Base-by-base conservation (phyloP, 2,329 filamentous ascomycete species). In the Dendryphion nanum region DNA sequence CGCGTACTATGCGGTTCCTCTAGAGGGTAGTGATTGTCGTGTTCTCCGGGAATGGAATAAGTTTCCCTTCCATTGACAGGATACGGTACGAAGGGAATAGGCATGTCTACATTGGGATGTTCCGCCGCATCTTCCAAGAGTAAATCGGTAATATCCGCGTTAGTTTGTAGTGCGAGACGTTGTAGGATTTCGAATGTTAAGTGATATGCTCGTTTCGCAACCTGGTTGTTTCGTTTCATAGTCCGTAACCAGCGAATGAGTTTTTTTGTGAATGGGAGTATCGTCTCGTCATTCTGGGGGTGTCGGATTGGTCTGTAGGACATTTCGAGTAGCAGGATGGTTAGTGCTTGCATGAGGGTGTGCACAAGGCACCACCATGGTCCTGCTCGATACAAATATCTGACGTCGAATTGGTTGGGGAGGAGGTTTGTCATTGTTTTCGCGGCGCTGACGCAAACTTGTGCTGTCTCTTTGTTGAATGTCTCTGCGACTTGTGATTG, bases 291-390 rank as follows among this genome's bases (percentile, higher is more conserved):
- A 26, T 10, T 10, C n/a, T 10, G 10, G 10, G 10, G 10, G 10
- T 10, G n/a, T 10, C 2, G n/a, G 10, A 3, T 26, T 3, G 13
- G 13, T 17, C 50, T 36, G 32, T 59, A 54, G 1, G 60, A 58
- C n/a, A 69, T 33, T 40, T 67, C 66, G 7, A 64, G 50, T 31
- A 68, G 51, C 12, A 69, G 42, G 8, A 69, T 49, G 2, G 59
- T 53, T 2, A 59, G 48, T 2, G 64, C 60, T 45, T 70, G 66
- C 53, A 68, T 64, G 12, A 70, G 24, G 13, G 43, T 51, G 35
- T 58, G 55, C n/a, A 69, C 47, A 13, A 62, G 40, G 30, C 48
- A 61, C 66, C 65, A 70, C 67, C 67, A 70, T 4, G 67, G 67
- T 13, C 45, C 46, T 10, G 42, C 35, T 3, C 31, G n/a, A 14